Percentiles rank a stretch among this genome's conserved stretches.
Evolutionary conservation across 2,329 filamentous ascomycete species (phyloP).

Genomic region (Exophiala dermatitidis): DNA sequence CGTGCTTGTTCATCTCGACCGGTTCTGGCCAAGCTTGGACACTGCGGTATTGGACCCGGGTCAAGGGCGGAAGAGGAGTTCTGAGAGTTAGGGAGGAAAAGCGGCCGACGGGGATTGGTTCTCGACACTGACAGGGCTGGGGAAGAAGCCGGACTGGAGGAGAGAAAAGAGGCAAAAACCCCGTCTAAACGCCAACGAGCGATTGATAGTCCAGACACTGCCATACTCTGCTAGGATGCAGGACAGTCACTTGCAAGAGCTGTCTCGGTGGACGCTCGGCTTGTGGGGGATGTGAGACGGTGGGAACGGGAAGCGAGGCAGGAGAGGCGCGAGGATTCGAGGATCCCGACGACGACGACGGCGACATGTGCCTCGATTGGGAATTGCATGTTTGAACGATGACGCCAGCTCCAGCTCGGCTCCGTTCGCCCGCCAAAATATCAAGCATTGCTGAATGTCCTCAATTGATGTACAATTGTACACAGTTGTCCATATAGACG

Average conservation of each 20-base stretch:
- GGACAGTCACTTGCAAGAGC: not conserved
- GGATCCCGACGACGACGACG: not conserved
- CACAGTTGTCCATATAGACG: no score
- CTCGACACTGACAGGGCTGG: not conserved
- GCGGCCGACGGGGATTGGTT: conserved; percentile 12
- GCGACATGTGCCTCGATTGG: not conserved
- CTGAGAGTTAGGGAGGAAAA: conserved; percentile 7
- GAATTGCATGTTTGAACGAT: not conserved
- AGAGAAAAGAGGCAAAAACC: conserved; percentile 1
- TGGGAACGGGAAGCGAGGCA: not conserved
- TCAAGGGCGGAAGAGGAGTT: conserved; percentile 1
- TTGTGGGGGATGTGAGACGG: conserved; percentile 10
- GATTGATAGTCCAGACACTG: no score
- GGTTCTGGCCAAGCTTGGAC: conserved; percentile 8
- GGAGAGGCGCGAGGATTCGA: not conserved
- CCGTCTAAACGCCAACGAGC: no score
- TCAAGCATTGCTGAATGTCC: no score
- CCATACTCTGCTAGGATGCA: no score
- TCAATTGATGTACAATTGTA: no score
- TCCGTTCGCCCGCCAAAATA: conserved; percentile 10
- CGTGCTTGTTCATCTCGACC: not conserved
- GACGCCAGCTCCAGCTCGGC: conserved; percentile 5
- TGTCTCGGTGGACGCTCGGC: conserved; percentile 19
- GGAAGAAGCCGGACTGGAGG: conserved; percentile 19
- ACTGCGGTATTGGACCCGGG: not conserved